These are phyloP conservation scores for Leccinum rimulosum DNA, from an alignment of 768 basidiomycete species.

Conservation along the genomic window DNA sequence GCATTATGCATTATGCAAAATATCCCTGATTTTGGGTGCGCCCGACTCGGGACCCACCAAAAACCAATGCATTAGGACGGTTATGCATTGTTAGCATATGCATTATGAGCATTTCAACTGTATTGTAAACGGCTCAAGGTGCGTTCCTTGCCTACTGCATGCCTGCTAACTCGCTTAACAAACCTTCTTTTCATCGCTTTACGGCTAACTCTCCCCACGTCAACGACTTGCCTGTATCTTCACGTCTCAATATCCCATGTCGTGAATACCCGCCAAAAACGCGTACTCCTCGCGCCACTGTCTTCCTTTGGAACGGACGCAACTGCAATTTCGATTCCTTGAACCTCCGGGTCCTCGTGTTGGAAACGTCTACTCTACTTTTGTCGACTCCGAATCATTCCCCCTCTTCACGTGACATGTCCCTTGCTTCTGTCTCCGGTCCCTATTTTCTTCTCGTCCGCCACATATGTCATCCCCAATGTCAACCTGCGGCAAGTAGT, in stretches of 20 bases:
- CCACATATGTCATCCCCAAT: background rate
- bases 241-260: constrained; percentile 8
- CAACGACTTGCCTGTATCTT: constrained; percentile 7
- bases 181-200: constrained; percentile 12
- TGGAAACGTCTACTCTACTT: constrained; percentile 5
- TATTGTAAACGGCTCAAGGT: constrained; percentile 88
- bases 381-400: constrained; percentile 1
- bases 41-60: no score
- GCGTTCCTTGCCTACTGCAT: constrained; percentile 27
- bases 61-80: no score
- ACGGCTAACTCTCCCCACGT: constrained; percentile 5
- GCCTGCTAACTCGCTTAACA: constrained; percentile 19
- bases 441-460: constrained; percentile 1
- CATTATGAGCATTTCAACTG: no score
- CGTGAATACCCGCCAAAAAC: constrained; percentile 4
- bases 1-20: no score
- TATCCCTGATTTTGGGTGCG: no score
- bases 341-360: constrained; percentile 31
- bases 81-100: no score
- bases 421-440: background rate
- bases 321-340: constrained; percentile 24
- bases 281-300: constrained; percentile 1
- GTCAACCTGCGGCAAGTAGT: constrained; percentile 6
- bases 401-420: constrained; percentile 1
- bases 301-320: constrained; percentile 12